These are phyloP conservation scores for Drosera spatulata DNA, from an alignment of 179 eudicot species.

Conservation along the genomic window DNA sequence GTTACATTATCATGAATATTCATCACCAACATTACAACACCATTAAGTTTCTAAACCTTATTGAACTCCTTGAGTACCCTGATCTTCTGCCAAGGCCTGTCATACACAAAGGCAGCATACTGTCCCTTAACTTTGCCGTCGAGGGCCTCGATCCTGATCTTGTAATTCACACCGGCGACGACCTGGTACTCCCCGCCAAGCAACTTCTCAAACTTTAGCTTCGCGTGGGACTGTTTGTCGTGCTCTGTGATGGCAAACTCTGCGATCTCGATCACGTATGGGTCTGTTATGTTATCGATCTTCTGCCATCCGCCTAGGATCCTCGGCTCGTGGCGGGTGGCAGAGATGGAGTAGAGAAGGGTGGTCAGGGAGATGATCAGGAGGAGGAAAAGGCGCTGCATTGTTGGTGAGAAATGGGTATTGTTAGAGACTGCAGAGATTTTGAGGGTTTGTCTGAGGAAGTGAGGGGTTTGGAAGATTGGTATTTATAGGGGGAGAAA, in stretches of 20 bases:
- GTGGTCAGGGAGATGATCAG: background rate
- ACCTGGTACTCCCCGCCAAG: conserved; percentile 23
- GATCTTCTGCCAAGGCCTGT: conserved; percentile 10
- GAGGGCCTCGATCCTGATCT: conserved; percentile 16
- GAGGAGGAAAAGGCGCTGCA: background rate
- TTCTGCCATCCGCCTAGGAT: conserved; percentile 17
- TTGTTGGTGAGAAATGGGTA: too few species aligned
- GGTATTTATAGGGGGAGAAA: too few species aligned
- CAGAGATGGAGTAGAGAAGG: background rate
- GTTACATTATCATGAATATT: too few species aligned
- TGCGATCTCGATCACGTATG: conserved; percentile 15
- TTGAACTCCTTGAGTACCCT: conserved; percentile 13
- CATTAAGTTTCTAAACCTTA: background rate
- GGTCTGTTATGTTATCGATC: conserved; percentile 13
- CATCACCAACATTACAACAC: too few species aligned
- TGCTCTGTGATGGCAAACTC: background rate
- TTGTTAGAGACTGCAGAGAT: too few species aligned
- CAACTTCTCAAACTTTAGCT: conserved; percentile 13
- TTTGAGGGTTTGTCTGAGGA: too few species aligned
- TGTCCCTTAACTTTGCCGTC: conserved; percentile 1
- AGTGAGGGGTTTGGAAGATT: too few species aligned
- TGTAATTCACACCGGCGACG: conserved; percentile 27
- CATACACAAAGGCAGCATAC: conserved; percentile 25
- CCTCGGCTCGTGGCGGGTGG: background rate
- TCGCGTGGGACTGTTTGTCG: conserved; percentile 12